A percentile compares a stretch with the other conserved stretches of the same genome.
phyloP scores from a whole-genome alignment of 768 basidiomycete genomes.

The Podaxis rugospora region DNA sequence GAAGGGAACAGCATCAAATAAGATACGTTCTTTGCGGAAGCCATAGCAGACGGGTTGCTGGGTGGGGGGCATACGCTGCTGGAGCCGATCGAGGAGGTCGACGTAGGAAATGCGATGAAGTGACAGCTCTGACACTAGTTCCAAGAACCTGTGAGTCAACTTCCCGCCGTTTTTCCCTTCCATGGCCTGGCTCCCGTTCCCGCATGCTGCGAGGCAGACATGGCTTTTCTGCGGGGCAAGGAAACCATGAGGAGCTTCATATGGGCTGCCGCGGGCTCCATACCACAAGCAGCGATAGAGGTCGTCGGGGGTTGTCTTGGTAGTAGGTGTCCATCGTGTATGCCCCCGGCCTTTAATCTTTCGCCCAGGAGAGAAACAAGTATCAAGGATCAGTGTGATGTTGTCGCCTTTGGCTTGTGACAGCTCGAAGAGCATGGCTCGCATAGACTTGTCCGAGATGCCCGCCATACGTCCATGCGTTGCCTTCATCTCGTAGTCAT shows the following conservation, averaged over 20 bases:
- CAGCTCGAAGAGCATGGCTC: constrained; percentile 57
- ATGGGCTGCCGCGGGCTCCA: constrained; percentile 33
- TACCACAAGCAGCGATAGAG: constrained; percentile 54
- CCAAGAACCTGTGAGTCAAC: constrained; percentile 55
- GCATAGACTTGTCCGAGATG: constrained; percentile 64
- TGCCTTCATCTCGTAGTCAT: constrained; percentile 55
- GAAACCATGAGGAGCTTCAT: constrained; percentile 36
- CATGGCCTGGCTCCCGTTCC: constrained; percentile 46
- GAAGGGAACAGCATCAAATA: constrained; percentile 59
- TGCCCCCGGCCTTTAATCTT: constrained; percentile 40
- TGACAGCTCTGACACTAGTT: constrained; percentile 37
- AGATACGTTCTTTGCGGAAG: constrained; percentile 37
- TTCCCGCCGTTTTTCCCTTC: constrained; percentile 62
- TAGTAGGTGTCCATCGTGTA: constrained; percentile 57
- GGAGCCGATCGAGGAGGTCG: constrained; percentile 42
- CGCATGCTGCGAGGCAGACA: constrained; percentile 54
- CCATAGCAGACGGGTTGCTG: constrained; percentile 54
- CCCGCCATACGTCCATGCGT: constrained; percentile 48
- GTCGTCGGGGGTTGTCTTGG: constrained; percentile 50
- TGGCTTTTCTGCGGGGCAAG: constrained; percentile 42
- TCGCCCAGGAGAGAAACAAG: constrained; percentile 50
- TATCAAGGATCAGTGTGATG: constrained; percentile 63
- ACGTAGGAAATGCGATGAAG: constrained; percentile 51
- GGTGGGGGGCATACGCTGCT: constrained; percentile 29
- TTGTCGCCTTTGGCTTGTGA: constrained; percentile 59